Conservation (phyloP, 2,329 filamentous ascomycete genomes). For the Zymoseptoria pseudotritici region DNA sequence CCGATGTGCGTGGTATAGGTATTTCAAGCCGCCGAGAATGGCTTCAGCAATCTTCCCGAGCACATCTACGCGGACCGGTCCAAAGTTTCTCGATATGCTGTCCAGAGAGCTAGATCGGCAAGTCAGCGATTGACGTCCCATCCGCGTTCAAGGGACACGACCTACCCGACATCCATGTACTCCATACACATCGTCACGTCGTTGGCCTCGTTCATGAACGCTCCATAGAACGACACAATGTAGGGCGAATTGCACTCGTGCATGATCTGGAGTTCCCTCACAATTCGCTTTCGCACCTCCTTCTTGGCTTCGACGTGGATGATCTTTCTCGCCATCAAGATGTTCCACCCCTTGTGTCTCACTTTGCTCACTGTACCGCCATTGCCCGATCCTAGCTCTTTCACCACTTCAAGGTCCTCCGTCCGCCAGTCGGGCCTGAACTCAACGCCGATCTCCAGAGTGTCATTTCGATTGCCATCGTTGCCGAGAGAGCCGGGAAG, state of each 20-base stretch:
- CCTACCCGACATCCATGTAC: slow-evolving; percentile 98
- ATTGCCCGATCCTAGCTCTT: slow-evolving; percentile 92
- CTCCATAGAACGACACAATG: slow-evolving; percentile 96
- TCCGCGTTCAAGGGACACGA: slow-evolving; percentile 11
- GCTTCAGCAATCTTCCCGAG: slow-evolving; percentile 96
- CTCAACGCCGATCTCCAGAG: slow-evolving; percentile 92
- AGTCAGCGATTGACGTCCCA: slow-evolving; percentile 8
- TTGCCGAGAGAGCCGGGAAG: slow-evolving; percentile 53
- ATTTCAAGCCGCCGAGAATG: slow-evolving; percentile 84
- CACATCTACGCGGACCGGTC: slow-evolving; percentile 90
- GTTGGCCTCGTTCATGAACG: slow-evolving; percentile 91
- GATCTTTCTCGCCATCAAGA: slow-evolving; percentile 97
- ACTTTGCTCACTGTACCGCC: slow-evolving; percentile 98
- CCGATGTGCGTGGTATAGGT: slow-evolving; percentile 88
- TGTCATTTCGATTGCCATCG: slow-evolving; percentile 53
- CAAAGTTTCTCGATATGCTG: slow-evolving; percentile 87
- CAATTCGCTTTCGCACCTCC: slow-evolving; percentile 92
- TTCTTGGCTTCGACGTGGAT: slow-evolving; percentile 98
- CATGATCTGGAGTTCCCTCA: slow-evolving; percentile 96
- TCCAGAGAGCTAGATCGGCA: slow-evolving; percentile 65
- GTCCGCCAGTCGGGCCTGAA: slow-evolving; percentile 88
- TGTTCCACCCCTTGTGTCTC: slow-evolving; percentile 86
- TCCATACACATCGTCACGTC: slow-evolving; percentile 99
- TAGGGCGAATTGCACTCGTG: slow-evolving; percentile 94
- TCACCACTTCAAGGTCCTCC: slow-evolving; percentile 86